Base-by-base conservation (phyloP, 192 early-diverging fungal genomes). In the Phlyctochytrium planicorne region DNA sequence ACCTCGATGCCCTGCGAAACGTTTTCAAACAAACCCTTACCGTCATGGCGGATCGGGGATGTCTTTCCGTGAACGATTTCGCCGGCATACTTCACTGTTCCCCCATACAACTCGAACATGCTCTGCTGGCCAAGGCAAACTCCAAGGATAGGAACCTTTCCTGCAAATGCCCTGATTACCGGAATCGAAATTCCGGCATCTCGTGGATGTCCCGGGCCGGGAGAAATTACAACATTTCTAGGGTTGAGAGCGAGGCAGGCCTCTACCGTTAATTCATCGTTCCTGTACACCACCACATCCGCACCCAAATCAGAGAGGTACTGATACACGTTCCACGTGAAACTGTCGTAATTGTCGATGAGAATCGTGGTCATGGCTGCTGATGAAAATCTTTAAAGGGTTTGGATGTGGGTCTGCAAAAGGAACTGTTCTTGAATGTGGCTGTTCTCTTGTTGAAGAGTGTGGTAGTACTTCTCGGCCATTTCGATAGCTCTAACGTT, bases 271-370 rank as follows among this genome's bases (percentile, higher is more conserved):
- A 95, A 90, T 67, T 94, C 84, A 75, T 98, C 95, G 75, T 99
- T 98, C 33, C 98, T 87, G 73, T 83, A 92, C 50, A 99, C 98
- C 35, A 81, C 78, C 25, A 99, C 96, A 50, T 96, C 76, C 1
- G 97, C 97, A 17, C 96, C 96, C 20, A 95, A 86, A 68, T 91
- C 85, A 56, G 87, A 87, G 17, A 99, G 84, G 61, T 90, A 96
- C 82, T 98, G 96, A 80, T 97, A 98, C 33, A 99, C 85, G 78
- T 99, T 99, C 87, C 93, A 99, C 30, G 95, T 97, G 72, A 99
- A 99, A 67, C 89, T 91, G 82, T 99, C 97, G 86, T 96, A 99
- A 71, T 97, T 97, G 82, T 99, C 97, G 60, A 99, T 94, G 69
- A 97, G 84, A 59, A 98, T 65, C 37, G 90, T 87, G 31, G 75